Evolutionary conservation across 345 rosid genomes (phyloP), one percentile per base, ranked within the genome.

Genomic region (Pugionium dolabratum): DNA sequence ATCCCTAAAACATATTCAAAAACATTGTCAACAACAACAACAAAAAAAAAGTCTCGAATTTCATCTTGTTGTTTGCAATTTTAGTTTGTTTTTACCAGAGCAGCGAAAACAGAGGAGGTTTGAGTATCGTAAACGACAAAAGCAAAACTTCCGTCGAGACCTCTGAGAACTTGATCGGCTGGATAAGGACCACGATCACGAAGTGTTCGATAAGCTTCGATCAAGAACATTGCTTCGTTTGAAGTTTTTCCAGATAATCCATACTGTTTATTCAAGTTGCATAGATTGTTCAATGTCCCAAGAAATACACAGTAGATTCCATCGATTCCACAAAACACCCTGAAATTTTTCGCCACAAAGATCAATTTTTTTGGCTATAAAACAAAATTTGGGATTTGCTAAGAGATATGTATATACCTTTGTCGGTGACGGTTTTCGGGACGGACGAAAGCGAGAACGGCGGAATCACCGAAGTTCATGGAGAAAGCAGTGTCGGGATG

Each of bases 121-220:
- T 81, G 87, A 80, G 83, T 73, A 57, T 93, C 98, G 41, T 85
- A 93, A 64, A 93, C 83, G 4, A 90, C 90, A 65, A 93, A 93
- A 2, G 96, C 95, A 37, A 90, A 93, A 62, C 85, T 79, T 45
- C 96, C 97, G 0, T 88, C 97, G 1, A 93, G 85, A 44, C 83
- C 95, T 75, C 81, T 83, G 2, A 94, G 87, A 50, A 94, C 97
- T 75, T 94, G 87, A 63, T 90, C 90, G 32, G 95, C 95, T 2
- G 97, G 99, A 65, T 87, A 93, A 0, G 99, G 99, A 46, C 97
- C 97, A 30, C 99, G 75, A 72, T 93, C 97, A 39, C 98, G 76
- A 3, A 90, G 82, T 2, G 97, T 90, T 62, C 84, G 59, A 44
- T 90, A 93, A 3, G 96, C 96, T 76, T 90, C 95, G 27, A 88